These are phyloP conservation scores for Coemansia sp. DNA, from an alignment of 192 early-diverging fungal genomes.

Conservation along the genomic window DNA sequence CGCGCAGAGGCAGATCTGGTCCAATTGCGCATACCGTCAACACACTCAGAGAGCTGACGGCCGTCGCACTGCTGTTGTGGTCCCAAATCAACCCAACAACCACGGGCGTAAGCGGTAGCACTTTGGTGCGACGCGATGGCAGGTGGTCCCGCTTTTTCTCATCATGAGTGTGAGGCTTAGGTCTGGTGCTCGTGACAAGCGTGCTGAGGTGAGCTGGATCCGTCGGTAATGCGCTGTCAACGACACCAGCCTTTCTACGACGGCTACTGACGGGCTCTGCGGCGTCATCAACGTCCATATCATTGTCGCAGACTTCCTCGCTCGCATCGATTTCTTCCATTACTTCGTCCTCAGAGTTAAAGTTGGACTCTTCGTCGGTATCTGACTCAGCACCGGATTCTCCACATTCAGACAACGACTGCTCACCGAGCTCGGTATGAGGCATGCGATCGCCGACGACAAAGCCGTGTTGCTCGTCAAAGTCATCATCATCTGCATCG, in stretches of 20 bases:
- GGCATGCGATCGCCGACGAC: slow-evolving; percentile 68
- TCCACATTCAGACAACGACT: background rate
- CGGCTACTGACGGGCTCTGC: background rate
- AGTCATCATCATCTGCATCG: slow-evolving; percentile 66
- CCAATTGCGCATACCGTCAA: slow-evolving; percentile 21
- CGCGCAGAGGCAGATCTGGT: slow-evolving; percentile 16
- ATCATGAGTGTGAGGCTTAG: background rate
- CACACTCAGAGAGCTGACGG: background rate
- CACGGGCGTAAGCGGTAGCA: slow-evolving; percentile 41
- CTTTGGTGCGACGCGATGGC: slow-evolving; percentile 20
- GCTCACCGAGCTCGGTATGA: background rate
- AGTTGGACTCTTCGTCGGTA: slow-evolving; percentile 22
- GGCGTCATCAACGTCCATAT: slow-evolving; percentile 31
- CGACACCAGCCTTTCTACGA: background rate
- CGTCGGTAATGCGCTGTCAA: background rate
- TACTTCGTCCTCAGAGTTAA: slow-evolving; percentile 45
- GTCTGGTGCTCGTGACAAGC: background rate
- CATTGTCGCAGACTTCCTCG: slow-evolving; percentile 31
- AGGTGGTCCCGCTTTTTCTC: slow-evolving; percentile 9
- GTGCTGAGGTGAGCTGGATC: background rate
- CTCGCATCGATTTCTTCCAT: slow-evolving; percentile 45
- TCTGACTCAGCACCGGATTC: slow-evolving; percentile 22
- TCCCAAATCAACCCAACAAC: slow-evolving; percentile 33
- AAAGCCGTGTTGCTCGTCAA: slow-evolving; percentile 87
- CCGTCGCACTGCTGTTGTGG: background rate